These are phyloP conservation scores for Sclerotinia minor DNA, from an alignment of 2,329 filamentous ascomycete species.

Conservation along the genomic window DNA sequence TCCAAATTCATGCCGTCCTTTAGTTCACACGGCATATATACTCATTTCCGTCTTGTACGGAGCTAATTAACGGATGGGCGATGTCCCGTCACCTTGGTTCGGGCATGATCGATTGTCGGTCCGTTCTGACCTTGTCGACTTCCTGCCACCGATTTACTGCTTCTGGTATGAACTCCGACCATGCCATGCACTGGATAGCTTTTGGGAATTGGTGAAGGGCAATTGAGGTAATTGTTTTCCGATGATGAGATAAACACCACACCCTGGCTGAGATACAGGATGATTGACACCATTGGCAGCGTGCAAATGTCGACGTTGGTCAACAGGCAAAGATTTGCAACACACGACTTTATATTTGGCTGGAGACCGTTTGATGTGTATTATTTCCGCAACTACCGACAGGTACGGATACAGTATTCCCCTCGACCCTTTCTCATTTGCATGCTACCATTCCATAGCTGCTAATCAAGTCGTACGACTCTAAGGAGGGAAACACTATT, in stretches of 20 bases:
- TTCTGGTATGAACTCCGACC: not conserved
- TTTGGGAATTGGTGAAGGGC: not conserved
- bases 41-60: not conserved
- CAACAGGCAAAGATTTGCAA: not conserved
- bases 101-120: conserved; percentile 21
- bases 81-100: conserved; percentile 23
- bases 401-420: not conserved
- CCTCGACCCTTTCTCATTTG: not conserved
- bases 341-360: too few species aligned
- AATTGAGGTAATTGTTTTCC: not conserved
- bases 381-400: not conserved
- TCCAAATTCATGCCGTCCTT: not conserved
- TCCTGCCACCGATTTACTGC: conserved; percentile 21
- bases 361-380: not conserved
- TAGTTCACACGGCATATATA: not conserved
- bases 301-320: not conserved
- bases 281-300: not conserved
- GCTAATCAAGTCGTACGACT: not conserved
- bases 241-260: not conserved
- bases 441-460: not conserved
- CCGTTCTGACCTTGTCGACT: conserved; percentile 8
- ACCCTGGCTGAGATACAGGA: not conserved
- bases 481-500: not conserved
- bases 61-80: not conserved
- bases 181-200: not conserved